Evolutionary conservation across 495 filamentous ascomycete genomes (phyloP).

Genomic region (Daldinia loculata): DNA sequence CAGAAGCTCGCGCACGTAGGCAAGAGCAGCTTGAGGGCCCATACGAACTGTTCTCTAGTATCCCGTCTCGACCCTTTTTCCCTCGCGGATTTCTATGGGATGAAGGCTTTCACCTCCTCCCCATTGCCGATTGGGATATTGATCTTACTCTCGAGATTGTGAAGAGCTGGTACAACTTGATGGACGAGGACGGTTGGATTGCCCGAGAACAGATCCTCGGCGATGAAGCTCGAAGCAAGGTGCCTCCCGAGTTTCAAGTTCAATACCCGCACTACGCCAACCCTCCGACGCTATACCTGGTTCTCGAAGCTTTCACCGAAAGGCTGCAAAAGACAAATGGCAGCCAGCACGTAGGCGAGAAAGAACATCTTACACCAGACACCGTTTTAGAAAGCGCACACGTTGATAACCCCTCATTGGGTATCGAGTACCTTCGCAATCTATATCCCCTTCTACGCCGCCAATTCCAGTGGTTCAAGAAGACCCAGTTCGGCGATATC

Average conservation of each 20-base stretch:
- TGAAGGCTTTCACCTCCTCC: slow-evolving; percentile 95
- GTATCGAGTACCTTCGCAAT: slow-evolving; percentile 75
- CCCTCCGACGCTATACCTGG: slow-evolving; percentile 94
- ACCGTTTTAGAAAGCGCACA: slow-evolving; percentile 63
- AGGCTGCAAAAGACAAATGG: slow-evolving; percentile 65
- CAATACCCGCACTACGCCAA: slow-evolving; percentile 99
- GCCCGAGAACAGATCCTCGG: slow-evolving; percentile 96
- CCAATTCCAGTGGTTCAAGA: slow-evolving; percentile 94
- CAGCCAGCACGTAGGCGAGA: slow-evolving; percentile 40
- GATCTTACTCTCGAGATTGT: slow-evolving; percentile 92
- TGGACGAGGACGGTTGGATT: slow-evolving; percentile 99
- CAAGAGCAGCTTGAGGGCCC: slow-evolving; percentile 79
- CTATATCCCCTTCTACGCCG: slow-evolving; percentile 93
- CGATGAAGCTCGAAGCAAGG: slow-evolving; percentile 92
- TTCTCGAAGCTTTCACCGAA: slow-evolving; percentile 82
- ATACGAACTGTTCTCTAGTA: slow-evolving; percentile 88
- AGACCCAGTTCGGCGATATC: slow-evolving; percentile 89
- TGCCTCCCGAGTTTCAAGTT: slow-evolving; percentile 91
- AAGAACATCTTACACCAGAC: slow-evolving; percentile 48
- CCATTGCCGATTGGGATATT: slow-evolving; percentile 91
- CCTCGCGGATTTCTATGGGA: slow-evolving; percentile 97
- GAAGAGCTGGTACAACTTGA: slow-evolving; percentile 93
- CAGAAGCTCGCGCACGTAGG: slow-evolving; percentile 69
- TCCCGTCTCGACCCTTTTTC: slow-evolving; percentile 95
- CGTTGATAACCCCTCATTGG: slow-evolving; percentile 71